Conservation (phyloP, 129 eudicot genomes). For the Apium graveolens region DNA sequence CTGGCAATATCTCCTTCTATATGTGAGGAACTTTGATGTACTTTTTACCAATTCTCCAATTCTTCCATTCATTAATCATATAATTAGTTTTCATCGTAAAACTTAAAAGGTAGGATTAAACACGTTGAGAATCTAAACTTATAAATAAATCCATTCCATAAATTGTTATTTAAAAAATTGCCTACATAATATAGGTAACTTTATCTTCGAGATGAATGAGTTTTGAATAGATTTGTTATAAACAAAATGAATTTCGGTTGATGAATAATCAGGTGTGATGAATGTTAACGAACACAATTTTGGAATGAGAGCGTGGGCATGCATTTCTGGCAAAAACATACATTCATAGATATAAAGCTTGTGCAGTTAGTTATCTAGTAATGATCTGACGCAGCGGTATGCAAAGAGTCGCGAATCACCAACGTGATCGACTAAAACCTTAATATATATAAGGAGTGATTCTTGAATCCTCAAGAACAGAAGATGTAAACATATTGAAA, state of each 20-base stretch:
- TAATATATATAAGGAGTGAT: no score
- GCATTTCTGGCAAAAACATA: not conserved
- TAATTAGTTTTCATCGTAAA: not conserved
- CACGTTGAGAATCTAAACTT: not conserved
- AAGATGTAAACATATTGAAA: no score
- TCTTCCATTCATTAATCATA: conserved; percentile 29
- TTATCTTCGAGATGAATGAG: not conserved
- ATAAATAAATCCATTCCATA: not conserved
- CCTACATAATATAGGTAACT: not conserved
- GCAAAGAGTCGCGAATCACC: no score
- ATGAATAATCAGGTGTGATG: not conserved
- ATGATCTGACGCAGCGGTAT: no score
- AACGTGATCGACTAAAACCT: no score
- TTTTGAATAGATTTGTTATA: not conserved
- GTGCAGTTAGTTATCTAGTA: not conserved
- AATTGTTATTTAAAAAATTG: not conserved
- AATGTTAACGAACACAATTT: not conserved
- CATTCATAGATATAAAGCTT: not conserved
- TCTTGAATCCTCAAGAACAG: no score
- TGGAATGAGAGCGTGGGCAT: not conserved
- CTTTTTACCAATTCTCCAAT: conserved; percentile 67
- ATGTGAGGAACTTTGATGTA: conserved; percentile 74
- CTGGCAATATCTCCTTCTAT: conserved; percentile 67
- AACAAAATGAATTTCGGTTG: not conserved
- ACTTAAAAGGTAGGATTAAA: not conserved